Base-by-base conservation (phyloP, 1,284 basidiomycete genomes). In the Apiotrichum montevideense region DNA sequence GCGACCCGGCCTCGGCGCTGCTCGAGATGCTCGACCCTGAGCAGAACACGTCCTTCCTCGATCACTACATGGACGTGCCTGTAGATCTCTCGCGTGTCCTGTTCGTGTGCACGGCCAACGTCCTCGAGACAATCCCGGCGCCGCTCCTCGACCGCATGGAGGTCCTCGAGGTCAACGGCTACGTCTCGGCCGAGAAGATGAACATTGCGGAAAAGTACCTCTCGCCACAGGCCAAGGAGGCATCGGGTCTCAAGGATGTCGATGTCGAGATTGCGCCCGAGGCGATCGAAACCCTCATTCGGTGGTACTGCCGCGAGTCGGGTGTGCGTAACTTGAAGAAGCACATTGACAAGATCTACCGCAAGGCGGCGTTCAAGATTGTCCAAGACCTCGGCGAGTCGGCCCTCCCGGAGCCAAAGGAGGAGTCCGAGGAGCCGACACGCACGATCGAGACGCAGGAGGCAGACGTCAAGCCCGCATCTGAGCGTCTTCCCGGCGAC, bases 1-100 rank as follows among this genome's bases (percentile, higher is more conserved):
- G 95, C 2, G 96, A 99, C 75, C 96, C 96, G 4, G 84, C 90
- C 0, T 93, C 90, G 62, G 95, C 95, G 0, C 76, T 98, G 52
- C 79, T 98, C 46, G 95, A 98, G 78, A 97, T 98, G 92, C 80
- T 98, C 51, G 95, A 98, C 74, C 95, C 95, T 0, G 95, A 98
- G 75, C 95, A 98, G 79, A 98, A 98, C 75, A 87, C 86, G 32
- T 88, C 87, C 33, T 98, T 98, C 82, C 79, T 97, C 66, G 95
- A 98, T 73, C 93, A 97, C 71, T 97, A 97, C 76, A 92, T 95
- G 86, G 92, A 98, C 70, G 91, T 98, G 10, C 94, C 96, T 9
- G 90, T 98, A 54, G 94, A 98, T 72, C 83, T 98, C 5, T 97
- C 93, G 1, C 85, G 91, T 37, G 92, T 98, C 32, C 83, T 99